Evolutionary conservation across 1,139 yeast genomes (phyloP).

Genomic region (Candida sanyaensis): DNA sequence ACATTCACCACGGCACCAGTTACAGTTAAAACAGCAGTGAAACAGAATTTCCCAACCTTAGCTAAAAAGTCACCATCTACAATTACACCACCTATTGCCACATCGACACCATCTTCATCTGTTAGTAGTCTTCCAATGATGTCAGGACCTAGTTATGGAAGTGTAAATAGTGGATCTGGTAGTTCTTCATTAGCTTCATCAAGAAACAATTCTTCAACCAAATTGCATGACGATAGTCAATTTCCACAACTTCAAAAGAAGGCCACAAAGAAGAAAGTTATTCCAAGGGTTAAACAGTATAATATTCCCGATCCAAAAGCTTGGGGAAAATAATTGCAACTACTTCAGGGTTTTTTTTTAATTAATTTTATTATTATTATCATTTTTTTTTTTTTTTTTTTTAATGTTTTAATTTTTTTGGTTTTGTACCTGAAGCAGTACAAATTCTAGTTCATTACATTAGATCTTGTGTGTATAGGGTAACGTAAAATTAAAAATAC

Average conservation of each 20-base stretch:
- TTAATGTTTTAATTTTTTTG: too few species aligned
- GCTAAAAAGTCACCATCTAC: conserved; percentile 23
- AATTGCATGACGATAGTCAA: conserved; percentile 21
- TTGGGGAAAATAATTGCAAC: conserved; percentile 23
- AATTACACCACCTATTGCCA: conserved; percentile 9
- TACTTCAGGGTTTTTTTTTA: too few species aligned
- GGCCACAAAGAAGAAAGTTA: conserved; percentile 31
- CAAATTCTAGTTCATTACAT: too few species aligned
- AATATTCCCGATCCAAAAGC: conserved; percentile 23
- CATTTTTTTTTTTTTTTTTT: too few species aligned
- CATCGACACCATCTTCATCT: conserved; percentile 15
- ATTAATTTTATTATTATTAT: too few species aligned
- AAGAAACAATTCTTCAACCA: conserved; percentile 8
- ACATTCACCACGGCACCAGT: conserved; percentile 20
- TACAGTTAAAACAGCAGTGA: conserved; percentile 17
- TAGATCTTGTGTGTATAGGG: too few species aligned
- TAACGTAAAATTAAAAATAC: too few species aligned
- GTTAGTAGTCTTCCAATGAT: conserved; percentile 15
- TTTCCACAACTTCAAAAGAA: conserved; percentile 47
- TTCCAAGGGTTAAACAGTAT: conserved; percentile 44
- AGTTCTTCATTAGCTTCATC: conserved; percentile 7
- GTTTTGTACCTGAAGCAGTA: too few species aligned
- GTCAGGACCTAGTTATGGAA: conserved; percentile 14
- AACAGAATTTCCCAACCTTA: conserved; percentile 27
- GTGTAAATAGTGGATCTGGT: background rate